Evolutionary conservation across 208 protist genomes (phyloP), one percentile per base, ranked within the genome.

Genomic region (Leishmania mexicana): DNA sequence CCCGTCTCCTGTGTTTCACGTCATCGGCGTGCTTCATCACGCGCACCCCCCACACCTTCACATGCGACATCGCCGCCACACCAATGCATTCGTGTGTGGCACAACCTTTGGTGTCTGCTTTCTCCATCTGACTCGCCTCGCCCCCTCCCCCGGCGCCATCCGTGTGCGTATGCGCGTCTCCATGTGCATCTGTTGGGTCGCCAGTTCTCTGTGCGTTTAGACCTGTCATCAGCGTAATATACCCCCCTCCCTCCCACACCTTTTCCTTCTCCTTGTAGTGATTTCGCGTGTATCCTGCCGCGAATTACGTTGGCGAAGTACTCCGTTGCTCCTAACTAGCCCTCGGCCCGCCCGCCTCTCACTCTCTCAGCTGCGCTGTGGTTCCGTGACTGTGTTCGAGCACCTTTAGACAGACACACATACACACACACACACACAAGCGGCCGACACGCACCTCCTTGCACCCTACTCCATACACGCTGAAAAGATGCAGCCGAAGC

Each of bases 401-500:
- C 62, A 35, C 62, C 54, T 58, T 0, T 21, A 65, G n/a, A 13
- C 19, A 3, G 4, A 71, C 19, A 45, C 5, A 40, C 19, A 21
- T 13, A n/a, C 70, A 51, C 65, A 76, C 47, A 67, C 31, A 45
- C 77, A 73, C 51, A 81, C 31, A 84, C 31, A 15, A 80, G 38
- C 24, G 28, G 0, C 73, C 13, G 1, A 28, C 57, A 58, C 13
- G 19, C 49, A 58, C 76, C 38, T 31, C 31, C 53, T 35, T 70
- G 15, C 64, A 80, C 75, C 45, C 62, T 40, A 76, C n/a, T 40
- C 17, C 67, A 77, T 47, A 31, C 72, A 40, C 45, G 40, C 35
- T 53, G 24, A 80, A 28, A 76, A n/a, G 28, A 97, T 97, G 94
- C 94, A 97, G 72, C 85, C 94, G 24, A 95, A 94, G 78, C 94